phyloP scores from a whole-genome alignment of 2,329 filamentous ascomycete species.

The Neofusicoccum kwambonambiense region DNA sequence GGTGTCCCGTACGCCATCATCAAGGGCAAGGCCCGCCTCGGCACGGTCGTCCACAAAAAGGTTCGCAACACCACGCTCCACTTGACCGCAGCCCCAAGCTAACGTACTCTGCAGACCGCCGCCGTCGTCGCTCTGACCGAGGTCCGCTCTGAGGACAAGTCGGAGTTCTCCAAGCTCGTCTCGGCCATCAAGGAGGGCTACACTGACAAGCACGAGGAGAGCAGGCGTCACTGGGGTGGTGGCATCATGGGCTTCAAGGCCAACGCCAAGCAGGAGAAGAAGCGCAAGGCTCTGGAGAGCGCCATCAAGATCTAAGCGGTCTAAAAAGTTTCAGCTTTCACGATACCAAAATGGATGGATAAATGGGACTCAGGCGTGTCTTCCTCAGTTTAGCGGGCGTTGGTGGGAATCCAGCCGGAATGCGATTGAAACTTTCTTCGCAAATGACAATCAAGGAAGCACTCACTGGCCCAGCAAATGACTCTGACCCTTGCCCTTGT shows the following conservation, averaged over 20 bases:
- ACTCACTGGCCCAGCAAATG: conserved; percentile 8
- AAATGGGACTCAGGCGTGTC: conserved; percentile 33
- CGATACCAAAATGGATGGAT: conserved; percentile 24
- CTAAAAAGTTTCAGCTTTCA: conserved; percentile 53
- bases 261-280: conserved; percentile 73
- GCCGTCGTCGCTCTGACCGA: conserved; percentile 95
- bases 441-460: conserved; percentile 16
- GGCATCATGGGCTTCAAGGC: conserved; percentile 99
- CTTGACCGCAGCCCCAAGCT: conserved; percentile 13
- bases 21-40: conserved; percentile 99
- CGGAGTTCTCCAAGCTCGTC: conserved; percentile 94
- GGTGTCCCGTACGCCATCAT: conserved; percentile 98
- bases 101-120: conserved; percentile 69
- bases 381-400: conserved; percentile 41
- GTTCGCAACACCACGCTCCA: conserved; percentile 44
- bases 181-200: conserved; percentile 97
- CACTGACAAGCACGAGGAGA: conserved; percentile 90
- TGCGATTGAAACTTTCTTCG: conserved; percentile 16
- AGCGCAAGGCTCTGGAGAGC: conserved; percentile 87
- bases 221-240: conserved; percentile 94
- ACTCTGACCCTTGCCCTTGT: not conserved
- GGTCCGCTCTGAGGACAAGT: conserved; percentile 97
- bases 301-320: conserved; percentile 99
- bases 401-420: conserved; percentile 20
- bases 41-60: conserved; percentile 99